phyloP scores from a whole-genome alignment of 2,329 filamentous ascomycete species.

The Blumeria hordei region DNA sequence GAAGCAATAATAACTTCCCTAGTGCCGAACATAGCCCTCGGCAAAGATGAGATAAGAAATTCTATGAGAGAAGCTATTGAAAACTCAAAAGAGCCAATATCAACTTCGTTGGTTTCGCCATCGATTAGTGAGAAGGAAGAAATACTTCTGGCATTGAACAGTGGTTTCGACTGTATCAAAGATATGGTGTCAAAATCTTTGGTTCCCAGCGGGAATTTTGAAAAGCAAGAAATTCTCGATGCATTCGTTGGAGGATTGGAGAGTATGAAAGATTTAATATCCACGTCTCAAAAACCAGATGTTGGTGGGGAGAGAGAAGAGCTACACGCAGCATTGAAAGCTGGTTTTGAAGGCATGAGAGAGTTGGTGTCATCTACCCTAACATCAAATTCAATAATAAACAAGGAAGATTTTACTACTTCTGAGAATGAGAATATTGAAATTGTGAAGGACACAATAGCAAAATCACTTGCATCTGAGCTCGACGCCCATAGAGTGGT shows the following conservation, averaged over 20 bases:
- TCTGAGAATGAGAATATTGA: not conserved
- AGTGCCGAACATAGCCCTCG: conserved; percentile 17
- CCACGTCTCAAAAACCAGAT: not conserved
- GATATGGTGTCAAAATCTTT: not conserved
- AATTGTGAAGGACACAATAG: not conserved
- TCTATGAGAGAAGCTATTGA: conserved; percentile 33
- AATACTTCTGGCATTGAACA: conserved; percentile 9
- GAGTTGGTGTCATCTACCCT: conserved; percentile 16
- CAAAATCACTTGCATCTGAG: not conserved
- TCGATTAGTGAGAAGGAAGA: conserved; percentile 11
- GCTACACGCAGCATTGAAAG: conserved; percentile 43
- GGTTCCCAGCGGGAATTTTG: not conserved
- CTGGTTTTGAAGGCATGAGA: conserved; percentile 26
- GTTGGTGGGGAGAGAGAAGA: conserved; percentile 42
- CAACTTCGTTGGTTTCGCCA: conserved; percentile 13
- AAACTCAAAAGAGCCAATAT: conserved; percentile 18
- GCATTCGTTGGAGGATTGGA: conserved; percentile 44
- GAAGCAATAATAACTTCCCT: not conserved
- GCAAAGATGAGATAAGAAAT: conserved; percentile 59
- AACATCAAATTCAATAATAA: conserved; percentile 3
- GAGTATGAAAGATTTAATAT: conserved; percentile 21
- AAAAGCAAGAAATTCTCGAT: conserved; percentile 43
- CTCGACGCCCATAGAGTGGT: conserved; percentile 21
- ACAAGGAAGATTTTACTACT: conserved; percentile 12
- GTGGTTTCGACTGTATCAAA: not conserved